Base-by-base conservation (phyloP, 768 basidiomycete species). In the Ramaria sp. region DNA sequence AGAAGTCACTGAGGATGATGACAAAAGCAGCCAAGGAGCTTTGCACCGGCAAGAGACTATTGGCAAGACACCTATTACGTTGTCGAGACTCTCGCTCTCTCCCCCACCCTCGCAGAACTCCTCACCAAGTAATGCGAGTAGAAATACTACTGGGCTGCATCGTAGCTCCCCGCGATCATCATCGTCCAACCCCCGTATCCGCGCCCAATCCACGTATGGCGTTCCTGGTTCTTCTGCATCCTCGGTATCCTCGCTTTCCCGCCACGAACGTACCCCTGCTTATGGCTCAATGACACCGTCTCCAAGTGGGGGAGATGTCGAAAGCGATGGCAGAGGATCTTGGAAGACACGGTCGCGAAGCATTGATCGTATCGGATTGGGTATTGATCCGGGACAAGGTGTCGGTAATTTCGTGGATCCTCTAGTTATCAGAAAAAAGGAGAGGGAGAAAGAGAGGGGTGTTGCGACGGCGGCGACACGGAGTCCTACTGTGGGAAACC, bases 401-500 rank as follows among this genome's bases (percentile, higher is more conserved):
- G 66, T 70, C 37, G 72, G 72, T 27, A 81, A 76, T 67, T 92
- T 92, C 65, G 81, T 91, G 19, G 89, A 92, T 65, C 89, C 90
- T 46, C 71, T 91, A 47, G 69, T 85, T 43, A 63, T 84, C 66
- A 76, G 89, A 64, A 81, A 76, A 62, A 85, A 88, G 70, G 77
- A 78, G 68, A 77, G 64, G 63, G 65, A 73, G 53, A 37, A 37
- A 37, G 34, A 37, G 34, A 37, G 34, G 34, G 34, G 34, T 3
- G 34, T 37, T 5, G 75, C 74, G 63, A 66, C 66, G 9, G 38
- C 78, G 27, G 53, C 78, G n/a, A 59, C 53, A 1, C 59, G 72
- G 4, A 73, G 73, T 61, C 72, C 79, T 69, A 79, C 56, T 10
- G 73, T 70, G 62, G 70, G 69, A 62, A 66, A 65, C 46, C 61